phyloP scores from a whole-genome alignment of 148 eudicot genomes.

The Arctostaphylos glauca region DNA sequence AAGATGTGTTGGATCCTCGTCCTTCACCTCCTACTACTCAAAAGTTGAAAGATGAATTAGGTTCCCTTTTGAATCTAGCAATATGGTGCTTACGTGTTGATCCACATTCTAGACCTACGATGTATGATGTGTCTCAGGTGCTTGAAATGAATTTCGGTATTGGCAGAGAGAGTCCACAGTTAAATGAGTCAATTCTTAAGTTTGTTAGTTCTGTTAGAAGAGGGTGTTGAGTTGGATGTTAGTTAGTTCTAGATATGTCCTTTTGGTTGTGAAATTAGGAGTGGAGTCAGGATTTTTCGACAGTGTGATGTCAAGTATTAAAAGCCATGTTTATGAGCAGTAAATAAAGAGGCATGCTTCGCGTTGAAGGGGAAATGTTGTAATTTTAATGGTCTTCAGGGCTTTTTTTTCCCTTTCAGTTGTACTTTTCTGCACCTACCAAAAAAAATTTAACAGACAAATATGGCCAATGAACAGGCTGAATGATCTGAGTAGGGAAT shows the following conservation, averaged over 20 bases:
- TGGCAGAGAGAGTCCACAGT: background rate
- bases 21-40: background rate
- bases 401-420: too few relatives aligned
- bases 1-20: background rate
- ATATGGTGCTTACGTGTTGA: background rate
- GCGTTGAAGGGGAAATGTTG: too few relatives aligned
- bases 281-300: too few relatives aligned
- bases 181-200: too few relatives aligned
- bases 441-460: too few relatives aligned
- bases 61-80: background rate
- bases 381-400: too few relatives aligned
- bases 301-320: too few relatives aligned
- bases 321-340: too few relatives aligned
- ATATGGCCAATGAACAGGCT: too few relatives aligned
- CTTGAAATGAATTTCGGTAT: background rate
- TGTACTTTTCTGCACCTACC: too few relatives aligned
- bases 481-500: too few relatives aligned
- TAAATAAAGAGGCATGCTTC: too few relatives aligned
- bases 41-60: background rate
- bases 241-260: background rate
- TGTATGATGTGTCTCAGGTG: background rate
- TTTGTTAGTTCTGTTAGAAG: background rate
- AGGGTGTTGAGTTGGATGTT: background rate
- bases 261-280: background rate
- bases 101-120: background rate